Percentiles rank a stretch among this genome's conserved stretches.
phyloP scores from a whole-genome alignment of 495 filamentous ascomycete species.

The Penicillium tannophilum region DNA sequence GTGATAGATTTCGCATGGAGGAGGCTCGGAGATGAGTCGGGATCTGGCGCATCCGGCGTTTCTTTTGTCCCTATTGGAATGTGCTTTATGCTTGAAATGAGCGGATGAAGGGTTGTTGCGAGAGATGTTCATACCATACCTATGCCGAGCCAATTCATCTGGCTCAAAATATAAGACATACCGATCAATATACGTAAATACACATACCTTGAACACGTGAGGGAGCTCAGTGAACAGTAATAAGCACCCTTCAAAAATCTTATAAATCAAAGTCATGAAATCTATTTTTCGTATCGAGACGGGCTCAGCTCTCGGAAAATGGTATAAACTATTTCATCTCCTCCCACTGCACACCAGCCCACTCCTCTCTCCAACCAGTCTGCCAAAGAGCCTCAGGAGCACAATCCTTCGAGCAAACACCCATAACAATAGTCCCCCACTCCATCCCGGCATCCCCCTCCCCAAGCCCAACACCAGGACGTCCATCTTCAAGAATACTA shows the following conservation, averaged over 20 bases:
- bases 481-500: constrained; percentile 79
- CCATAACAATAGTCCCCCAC: constrained; percentile 95
- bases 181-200: constrained; percentile 4
- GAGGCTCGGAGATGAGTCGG: constrained; percentile 36
- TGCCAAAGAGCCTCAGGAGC: constrained; percentile 50
- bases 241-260: background rate
- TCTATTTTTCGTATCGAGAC: background rate
- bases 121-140: constrained; percentile 27
- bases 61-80: constrained; percentile 27
- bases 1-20: constrained; percentile 38
- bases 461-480: constrained; percentile 59
- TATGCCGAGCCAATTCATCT: constrained; percentile 9
- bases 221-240: background rate
- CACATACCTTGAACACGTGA: too few relatives aligned
- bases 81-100: constrained; percentile 26
- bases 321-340: constrained; percentile 51
- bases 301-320: background rate
- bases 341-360: constrained; percentile 98
- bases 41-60: constrained; percentile 38
- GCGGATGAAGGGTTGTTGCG: constrained; percentile 15
- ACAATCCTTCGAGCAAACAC: constrained; percentile 77
- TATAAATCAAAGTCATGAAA: background rate
- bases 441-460: constrained; percentile 84
- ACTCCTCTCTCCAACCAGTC: constrained; percentile 84
- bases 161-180: constrained; percentile 20